Evolutionary conservation across 139 green algal species (phyloP).

Genomic region (Tetradesmus obliquus): DNA sequence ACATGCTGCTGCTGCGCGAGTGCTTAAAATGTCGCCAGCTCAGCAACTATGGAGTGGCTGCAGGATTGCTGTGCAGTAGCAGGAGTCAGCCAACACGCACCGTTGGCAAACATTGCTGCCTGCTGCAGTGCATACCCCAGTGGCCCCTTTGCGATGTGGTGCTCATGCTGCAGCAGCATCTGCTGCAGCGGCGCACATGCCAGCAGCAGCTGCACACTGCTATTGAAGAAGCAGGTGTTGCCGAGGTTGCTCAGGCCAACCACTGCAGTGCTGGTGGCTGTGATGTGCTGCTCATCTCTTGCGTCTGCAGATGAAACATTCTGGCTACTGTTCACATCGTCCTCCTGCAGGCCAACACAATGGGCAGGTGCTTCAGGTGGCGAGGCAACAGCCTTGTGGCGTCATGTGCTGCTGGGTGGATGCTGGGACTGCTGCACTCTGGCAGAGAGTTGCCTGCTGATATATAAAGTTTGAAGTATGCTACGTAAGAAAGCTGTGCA

Average conservation of each 20-base stretch:
- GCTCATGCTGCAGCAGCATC: conserved; percentile 22
- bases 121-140: conserved; percentile 59
- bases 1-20: background rate
- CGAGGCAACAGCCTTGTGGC: background rate
- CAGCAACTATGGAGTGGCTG: background rate
- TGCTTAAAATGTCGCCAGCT: background rate
- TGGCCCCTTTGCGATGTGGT: conserved; percentile 40
- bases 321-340: background rate
- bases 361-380: background rate
- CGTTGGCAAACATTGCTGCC: conserved; percentile 42
- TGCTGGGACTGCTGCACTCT: background rate
- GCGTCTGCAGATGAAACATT: background rate
- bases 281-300: conserved; percentile 7
- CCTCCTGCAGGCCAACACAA: background rate
- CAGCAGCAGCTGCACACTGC: conserved; percentile 66
- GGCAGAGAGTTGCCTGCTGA: background rate
- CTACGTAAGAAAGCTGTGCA: background rate
- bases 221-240: conserved; percentile 83
- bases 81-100: background rate
- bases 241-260: conserved; percentile 70
- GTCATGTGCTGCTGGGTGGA: background rate
- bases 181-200: conserved; percentile 52
- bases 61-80: background rate
- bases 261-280: conserved; percentile 16
- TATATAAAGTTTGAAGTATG: background rate